Conservation (phyloP, 805 yeast species). For the Candida awuae region DNA sequence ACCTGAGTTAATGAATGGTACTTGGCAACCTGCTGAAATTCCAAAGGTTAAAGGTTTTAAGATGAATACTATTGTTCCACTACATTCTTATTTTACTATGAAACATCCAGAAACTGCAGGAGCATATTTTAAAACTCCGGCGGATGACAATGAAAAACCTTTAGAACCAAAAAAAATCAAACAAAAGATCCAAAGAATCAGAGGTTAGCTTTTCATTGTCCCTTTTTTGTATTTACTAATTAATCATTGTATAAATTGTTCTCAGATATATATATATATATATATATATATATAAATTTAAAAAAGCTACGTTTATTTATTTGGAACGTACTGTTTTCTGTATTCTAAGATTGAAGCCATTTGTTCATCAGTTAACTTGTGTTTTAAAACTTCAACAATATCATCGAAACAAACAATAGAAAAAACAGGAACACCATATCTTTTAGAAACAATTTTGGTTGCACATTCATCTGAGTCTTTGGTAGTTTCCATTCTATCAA, state of each 20-base stretch:
- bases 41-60: conserved; percentile 81
- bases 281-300: conserved; percentile 3
- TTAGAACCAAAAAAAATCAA: conserved; percentile 25
- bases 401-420: conserved; percentile 72
- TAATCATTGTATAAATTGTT: neutral
- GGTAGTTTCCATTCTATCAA: conserved; percentile 92
- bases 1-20: conserved; percentile 44
- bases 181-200: conserved; percentile 54
- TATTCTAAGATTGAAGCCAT: conserved; percentile 51
- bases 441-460: conserved; percentile 66
- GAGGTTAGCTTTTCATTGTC: conserved; percentile 27
- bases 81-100: conserved; percentile 69
- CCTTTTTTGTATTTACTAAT: neutral
- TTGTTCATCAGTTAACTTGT: conserved; percentile 50
- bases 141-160: conserved; percentile 35
- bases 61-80: conserved; percentile 84
- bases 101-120: conserved; percentile 77
- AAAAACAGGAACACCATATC: conserved; percentile 73
- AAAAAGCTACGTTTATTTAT: neutral
- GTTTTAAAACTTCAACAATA: conserved; percentile 53
- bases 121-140: conserved; percentile 51
- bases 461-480: conserved; percentile 63
- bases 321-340: conserved; percentile 42
- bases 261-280: neutral
- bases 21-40: conserved; percentile 47